Conservation (phyloP, 208 protist genomes). For the Balamuthia mandrillaris region DNA sequence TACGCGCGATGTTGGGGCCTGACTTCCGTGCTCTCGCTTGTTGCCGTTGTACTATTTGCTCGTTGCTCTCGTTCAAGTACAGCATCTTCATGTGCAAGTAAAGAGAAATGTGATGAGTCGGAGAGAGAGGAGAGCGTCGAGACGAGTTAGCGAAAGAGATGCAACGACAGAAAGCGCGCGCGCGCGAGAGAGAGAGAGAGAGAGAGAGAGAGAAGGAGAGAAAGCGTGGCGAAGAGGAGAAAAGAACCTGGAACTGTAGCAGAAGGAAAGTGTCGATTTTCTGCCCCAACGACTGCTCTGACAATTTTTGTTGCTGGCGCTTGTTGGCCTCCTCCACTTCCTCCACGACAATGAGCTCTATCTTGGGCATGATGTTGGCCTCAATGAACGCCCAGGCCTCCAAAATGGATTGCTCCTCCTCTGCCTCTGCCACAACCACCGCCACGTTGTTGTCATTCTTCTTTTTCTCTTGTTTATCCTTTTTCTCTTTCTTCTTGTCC, state of each 20-base stretch:
- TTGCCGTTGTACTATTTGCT: not conserved
- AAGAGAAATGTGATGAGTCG: no score
- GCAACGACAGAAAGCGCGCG: not conserved
- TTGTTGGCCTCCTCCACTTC: not conserved
- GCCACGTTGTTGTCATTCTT: not conserved
- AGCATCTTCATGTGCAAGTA: no score
- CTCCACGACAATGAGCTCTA: not conserved
- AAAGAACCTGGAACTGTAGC: conserved; percentile 15
- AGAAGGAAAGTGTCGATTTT: conserved; percentile 1
- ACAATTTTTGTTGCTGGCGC: no score
- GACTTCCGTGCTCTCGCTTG: not conserved
- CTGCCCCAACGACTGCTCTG: no score
- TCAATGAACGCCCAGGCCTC: conserved; percentile 3
- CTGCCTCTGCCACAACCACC: conserved; percentile 15
- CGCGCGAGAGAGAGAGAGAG: not conserved
- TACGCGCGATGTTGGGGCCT: no score
- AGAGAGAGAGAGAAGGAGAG: not conserved
- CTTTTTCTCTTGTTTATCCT: no score
- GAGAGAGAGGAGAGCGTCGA: no score
- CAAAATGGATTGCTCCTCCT: not conserved
- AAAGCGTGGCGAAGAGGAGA: no score
- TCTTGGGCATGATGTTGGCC: conserved; percentile 13
- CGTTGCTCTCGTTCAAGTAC: conserved; percentile 21
- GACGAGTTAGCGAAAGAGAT: not conserved
- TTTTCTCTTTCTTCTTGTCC: no score